Evolutionary conservation across 2,329 filamentous ascomycete genomes (phyloP).

Genomic region (Aureobasidium sp.): DNA sequence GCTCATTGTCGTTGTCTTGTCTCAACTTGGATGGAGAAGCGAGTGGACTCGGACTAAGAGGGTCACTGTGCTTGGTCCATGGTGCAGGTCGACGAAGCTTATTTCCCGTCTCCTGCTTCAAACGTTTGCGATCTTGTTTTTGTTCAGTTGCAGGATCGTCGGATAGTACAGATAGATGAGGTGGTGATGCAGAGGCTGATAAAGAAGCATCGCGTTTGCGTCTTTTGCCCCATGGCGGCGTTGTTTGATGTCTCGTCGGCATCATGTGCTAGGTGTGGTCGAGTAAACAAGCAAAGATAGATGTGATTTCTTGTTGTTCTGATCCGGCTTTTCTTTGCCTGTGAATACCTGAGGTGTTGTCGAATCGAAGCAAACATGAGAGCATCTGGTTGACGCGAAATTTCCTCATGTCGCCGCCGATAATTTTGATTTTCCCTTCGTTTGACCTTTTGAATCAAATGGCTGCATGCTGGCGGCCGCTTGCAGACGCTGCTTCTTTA

Average conservation of each 20-base stretch:
- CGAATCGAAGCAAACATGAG: too few relatives aligned
- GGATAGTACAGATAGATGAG: neutral
- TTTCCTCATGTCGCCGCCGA: too few relatives aligned
- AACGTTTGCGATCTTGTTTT: neutral
- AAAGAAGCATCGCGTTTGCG: conserved; percentile 6
- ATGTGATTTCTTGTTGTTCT: neutral
- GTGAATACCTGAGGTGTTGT: too few relatives aligned
- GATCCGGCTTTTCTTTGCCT: too few relatives aligned
- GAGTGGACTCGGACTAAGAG: conserved; percentile 2
- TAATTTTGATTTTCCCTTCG: too few relatives aligned
- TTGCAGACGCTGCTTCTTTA: too few relatives aligned
- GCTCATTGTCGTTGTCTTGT: neutral
- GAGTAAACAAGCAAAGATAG: neutral
- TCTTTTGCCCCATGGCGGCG: conserved; percentile 6
- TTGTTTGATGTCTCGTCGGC: neutral
- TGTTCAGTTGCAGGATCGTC: neutral
- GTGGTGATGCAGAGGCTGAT: neutral
- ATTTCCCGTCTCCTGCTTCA: neutral
- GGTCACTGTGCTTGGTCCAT: conserved; percentile 4
- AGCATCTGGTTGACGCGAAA: too few relatives aligned
- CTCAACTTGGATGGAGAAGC: neutral
- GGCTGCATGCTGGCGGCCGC: too few relatives aligned
- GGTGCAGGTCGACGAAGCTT: neutral
- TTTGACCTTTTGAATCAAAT: too few relatives aligned
- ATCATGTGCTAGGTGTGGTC: neutral